Evolutionary conservation across 495 filamentous ascomycete species (phyloP), one percentile per base, ranked within the genome.

Genomic region (Astrothelium subdiscretum): DNA sequence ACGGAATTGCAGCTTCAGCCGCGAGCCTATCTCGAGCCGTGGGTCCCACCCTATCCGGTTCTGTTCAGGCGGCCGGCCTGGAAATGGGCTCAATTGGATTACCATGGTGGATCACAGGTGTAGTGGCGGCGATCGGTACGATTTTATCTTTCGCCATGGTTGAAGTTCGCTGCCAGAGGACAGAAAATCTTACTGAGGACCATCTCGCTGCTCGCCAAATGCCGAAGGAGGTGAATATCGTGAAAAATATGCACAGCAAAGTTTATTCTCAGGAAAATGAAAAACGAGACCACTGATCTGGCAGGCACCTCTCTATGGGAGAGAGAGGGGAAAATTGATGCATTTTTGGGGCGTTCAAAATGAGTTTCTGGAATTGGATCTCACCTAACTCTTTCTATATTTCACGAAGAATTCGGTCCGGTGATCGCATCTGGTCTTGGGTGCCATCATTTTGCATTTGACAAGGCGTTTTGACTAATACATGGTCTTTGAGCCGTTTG

Each of bases 1-100:
- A 97, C 66, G 94, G 94, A 35, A 84, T 90, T n/a, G 89, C 90
- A 8, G 90, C 91, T 31, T 95, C 90, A 15, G 89, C 87, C 6
- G 94, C 95, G 26, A 95, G 91, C 70, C 74, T 97, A 43, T 87
- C 83, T 66, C 84, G 94, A 59, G 90, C 91, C 1, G 84, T 95
- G 67, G 94, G 94, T 2, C 94, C 94, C 4, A 91, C 88, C 0
- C 73, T 97, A 32, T 94, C 92, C 12, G 94, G 94, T 3, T 72
- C 90, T 18, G 80, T 98, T 58, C 92, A 97, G 73, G 79, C 89
- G 22, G 78, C 84, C 62, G 94, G 95, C 27, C 79, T 96, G 31
- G 77, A 84, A 59, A 78, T 84, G 32, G 92, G 92, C 40, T 89
- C 87, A 65, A 89, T 90, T 20, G 91, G 91, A 52, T 76, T 97